A percentile compares a stretch with the other conserved stretches of the same genome.
Evolutionary conservation across 2,329 filamentous ascomycete genomes (phyloP).

Genomic region (Chaetomiaceae sp.): DNA sequence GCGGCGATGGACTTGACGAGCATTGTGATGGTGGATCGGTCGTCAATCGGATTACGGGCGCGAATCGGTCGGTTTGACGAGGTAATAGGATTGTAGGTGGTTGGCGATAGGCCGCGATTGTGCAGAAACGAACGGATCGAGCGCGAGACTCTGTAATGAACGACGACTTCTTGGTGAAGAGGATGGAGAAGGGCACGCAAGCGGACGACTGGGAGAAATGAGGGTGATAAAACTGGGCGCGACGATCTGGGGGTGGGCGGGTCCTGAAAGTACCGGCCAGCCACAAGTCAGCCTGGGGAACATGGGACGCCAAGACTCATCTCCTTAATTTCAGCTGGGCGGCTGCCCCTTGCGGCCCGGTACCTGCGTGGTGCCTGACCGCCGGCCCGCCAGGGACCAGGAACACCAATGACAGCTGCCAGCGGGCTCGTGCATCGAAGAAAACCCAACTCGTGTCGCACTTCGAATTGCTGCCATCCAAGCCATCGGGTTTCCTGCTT

Average conservation of each 20-base stretch:
- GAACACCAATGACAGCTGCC: conserved; percentile 9
- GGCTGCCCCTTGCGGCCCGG: conserved; percentile 14
- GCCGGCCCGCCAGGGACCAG: background rate
- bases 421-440: background rate
- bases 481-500: background rate
- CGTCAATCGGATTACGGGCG: background rate
- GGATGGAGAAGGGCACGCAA: conserved; percentile 2
- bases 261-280: conserved; percentile 10
- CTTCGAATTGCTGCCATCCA: background rate
- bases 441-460: background rate
- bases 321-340: conserved; percentile 26
- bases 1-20: conserved; percentile 38
- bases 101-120: background rate
- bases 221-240: conserved; percentile 22
- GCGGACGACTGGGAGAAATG: conserved; percentile 18
- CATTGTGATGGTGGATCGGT: conserved; percentile 31
- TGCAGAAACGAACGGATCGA: conserved; percentile 26
- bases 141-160: conserved; percentile 26
- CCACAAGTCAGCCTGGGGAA: conserved; percentile 13
- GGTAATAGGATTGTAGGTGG: background rate
- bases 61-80: background rate
- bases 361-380: conserved; percentile 23
- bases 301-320: conserved; percentile 13
- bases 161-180: conserved; percentile 19
- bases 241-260: conserved; percentile 15